These are phyloP conservation scores for Saturnispora mendoncae DNA, from an alignment of 805 yeast species.

Conservation along the genomic window DNA sequence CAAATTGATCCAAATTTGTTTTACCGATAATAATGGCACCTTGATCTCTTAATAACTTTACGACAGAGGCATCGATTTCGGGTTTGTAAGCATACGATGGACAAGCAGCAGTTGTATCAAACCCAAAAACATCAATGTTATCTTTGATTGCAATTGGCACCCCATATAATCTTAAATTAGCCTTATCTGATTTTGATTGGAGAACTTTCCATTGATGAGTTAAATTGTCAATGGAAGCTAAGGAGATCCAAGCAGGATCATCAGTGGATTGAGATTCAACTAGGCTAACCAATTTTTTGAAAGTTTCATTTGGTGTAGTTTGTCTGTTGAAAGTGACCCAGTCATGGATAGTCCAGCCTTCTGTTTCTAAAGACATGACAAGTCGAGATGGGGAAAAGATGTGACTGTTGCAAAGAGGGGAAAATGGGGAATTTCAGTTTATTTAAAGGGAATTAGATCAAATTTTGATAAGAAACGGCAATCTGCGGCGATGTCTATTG, in stretches of 20 bases:
- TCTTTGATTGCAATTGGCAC: constrained; percentile 95
- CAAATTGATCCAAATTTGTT: constrained; percentile 94
- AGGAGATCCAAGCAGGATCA: constrained; percentile 91
- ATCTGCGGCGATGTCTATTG: constrained; percentile 7
- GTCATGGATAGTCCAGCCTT: constrained; percentile 76
- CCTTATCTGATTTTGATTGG: constrained; percentile 50
- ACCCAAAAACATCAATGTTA: constrained; percentile 79
- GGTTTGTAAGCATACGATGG: constrained; percentile 74
- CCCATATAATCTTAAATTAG: constrained; percentile 67
- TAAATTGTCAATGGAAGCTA: constrained; percentile 55
- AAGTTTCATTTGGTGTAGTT: constrained; percentile 54
- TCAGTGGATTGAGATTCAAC: constrained; percentile 35
- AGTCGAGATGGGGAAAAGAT: not conserved
- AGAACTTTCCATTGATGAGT: constrained; percentile 70
- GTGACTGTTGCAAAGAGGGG: not conserved
- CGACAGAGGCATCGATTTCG: constrained; percentile 64
- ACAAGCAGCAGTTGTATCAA: constrained; percentile 91
- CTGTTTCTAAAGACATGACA: constrained; percentile 18
- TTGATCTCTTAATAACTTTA: constrained; percentile 60
- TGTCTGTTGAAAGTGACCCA: constrained; percentile 66
- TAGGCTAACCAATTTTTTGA: constrained; percentile 37
- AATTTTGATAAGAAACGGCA: constrained; percentile 3
- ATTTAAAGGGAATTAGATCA: not conserved
- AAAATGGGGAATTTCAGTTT: not conserved
- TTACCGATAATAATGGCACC: constrained; percentile 94